Percentiles rank a stretch among this genome's conserved stretches.
Conservation (phyloP, 2,329 filamentous ascomycete genomes). For the Didymosphaeria variabile region DNA sequence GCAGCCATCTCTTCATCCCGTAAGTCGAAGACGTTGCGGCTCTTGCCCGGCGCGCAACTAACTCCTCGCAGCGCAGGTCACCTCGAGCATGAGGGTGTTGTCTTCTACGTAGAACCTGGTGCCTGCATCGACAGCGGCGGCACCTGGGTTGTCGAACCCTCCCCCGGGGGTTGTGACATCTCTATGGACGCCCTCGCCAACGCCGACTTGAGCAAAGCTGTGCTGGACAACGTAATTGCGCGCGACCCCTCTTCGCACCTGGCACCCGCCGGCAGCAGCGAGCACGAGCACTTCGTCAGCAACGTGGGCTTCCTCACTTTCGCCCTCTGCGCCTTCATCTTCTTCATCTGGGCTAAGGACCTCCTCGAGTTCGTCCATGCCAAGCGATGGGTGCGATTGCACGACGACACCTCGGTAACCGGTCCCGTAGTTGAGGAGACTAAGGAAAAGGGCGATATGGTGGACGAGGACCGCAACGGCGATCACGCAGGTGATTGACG, state of each 20-base stretch:
- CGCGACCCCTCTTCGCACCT: not conserved
- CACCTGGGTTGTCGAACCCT: not conserved
- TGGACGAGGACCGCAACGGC: not conserved
- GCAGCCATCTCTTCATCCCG: not conserved
- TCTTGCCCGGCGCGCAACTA: not conserved
- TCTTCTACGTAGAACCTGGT: not conserved
- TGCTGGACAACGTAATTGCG: not conserved
- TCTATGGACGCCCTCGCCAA: not conserved
- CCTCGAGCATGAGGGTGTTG: not conserved
- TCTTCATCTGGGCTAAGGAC: not conserved
- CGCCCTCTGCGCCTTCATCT: not conserved
- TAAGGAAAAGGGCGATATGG: not conserved
- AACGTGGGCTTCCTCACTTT: not conserved
- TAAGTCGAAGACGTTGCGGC: not conserved
- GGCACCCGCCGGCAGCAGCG: not conserved
- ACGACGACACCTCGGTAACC: not conserved
- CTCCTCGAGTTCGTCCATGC: not conserved
- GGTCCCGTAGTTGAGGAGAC: not conserved
- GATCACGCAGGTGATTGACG: not conserved
- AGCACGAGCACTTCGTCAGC: not conserved
- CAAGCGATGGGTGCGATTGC: not conserved
- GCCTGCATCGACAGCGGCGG: not conserved
- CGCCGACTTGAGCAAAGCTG: not conserved
- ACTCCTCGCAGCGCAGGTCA: not conserved
- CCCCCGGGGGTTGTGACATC: not conserved